These are phyloP conservation scores for Tetrahymena malaccensis DNA, from an alignment of 73 alveolate species.

Conservation along the genomic window DNA sequence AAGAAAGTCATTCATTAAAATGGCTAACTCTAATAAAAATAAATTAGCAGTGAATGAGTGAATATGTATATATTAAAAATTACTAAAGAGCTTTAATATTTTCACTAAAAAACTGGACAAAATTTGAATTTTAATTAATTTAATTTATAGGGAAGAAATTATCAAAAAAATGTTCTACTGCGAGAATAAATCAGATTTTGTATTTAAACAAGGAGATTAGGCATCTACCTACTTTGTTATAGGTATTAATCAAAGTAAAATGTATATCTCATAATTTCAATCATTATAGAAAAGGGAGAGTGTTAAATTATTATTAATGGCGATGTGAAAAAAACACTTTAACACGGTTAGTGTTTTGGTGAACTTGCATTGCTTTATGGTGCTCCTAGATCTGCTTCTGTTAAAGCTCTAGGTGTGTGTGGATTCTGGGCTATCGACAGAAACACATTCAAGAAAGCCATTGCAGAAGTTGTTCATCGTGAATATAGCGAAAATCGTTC, in stretches of 20 bases:
- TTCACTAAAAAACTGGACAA: constrained; percentile 8
- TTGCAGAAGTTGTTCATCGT: constrained; percentile 34
- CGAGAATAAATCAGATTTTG: constrained; percentile 1
- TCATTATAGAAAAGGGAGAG: constrained; percentile 1
- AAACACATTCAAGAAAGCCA: constrained; percentile 43
- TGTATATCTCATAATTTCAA: background rate
- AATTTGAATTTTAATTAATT: background rate
- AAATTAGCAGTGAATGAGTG: no score
- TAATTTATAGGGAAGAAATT: constrained; percentile 36
- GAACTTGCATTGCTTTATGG: constrained; percentile 62
- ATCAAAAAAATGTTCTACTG: constrained; percentile 33
- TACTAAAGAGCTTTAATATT: background rate
- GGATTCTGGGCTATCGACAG: constrained; percentile 48
- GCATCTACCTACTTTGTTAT: constrained; percentile 28
- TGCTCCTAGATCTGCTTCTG: constrained; percentile 50
- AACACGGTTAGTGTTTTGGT: constrained; percentile 58
- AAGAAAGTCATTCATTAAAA: no score
- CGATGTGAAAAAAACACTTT: background rate
- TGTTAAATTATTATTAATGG: constrained; percentile 27
- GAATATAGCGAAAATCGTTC: constrained; percentile 39
- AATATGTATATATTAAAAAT: no score
- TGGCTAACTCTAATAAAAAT: no score
- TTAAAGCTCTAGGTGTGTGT: constrained; percentile 30
- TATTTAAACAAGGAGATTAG: constrained; percentile 17
- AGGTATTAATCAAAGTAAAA: background rate